phyloP scores from a whole-genome alignment of 2,329 filamentous ascomycete species.

The Aotearoamyces nothofagi region DNA sequence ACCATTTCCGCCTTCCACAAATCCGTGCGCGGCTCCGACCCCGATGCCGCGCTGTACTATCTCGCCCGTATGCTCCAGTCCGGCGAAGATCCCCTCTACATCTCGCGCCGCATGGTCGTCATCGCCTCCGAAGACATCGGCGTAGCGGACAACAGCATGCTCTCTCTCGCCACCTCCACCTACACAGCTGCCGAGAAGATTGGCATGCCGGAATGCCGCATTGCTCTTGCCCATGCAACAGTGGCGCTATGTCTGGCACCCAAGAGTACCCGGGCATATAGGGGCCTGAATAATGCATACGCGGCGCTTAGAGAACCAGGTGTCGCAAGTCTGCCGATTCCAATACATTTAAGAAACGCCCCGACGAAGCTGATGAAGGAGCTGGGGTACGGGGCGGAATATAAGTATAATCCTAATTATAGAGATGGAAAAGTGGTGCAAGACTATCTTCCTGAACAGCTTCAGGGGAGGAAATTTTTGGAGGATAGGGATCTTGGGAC shows the following conservation, averaged over 20 bases:
- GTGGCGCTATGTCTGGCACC: slow-evolving; percentile 67
- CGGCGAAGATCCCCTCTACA: slow-evolving; percentile 83
- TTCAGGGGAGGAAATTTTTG: slow-evolving; percentile 59
- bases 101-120: slow-evolving; percentile 85
- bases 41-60: slow-evolving; percentile 87
- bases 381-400: slow-evolving; percentile 75
- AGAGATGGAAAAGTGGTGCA: slow-evolving; percentile 67
- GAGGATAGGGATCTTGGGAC: slow-evolving; percentile 69
- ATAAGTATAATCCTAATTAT: slow-evolving; percentile 95
- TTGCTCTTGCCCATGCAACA: slow-evolving; percentile 76
- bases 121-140: slow-evolving; percentile 92
- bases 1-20: slow-evolving; percentile 97
- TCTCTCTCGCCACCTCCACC: slow-evolving; percentile 71
- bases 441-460: slow-evolving; percentile 72
- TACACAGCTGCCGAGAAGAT: slow-evolving; percentile 86
- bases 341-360: slow-evolving; percentile 79
- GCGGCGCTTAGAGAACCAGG: slow-evolving; percentile 71
- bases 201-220: slow-evolving; percentile 87
- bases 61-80: slow-evolving; percentile 90
- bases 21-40: slow-evolving; percentile 71
- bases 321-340: slow-evolving; percentile 66
- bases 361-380: slow-evolving; percentile 90
- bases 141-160: slow-evolving; percentile 70
- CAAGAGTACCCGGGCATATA: slow-evolving; percentile 79
- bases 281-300: slow-evolving; percentile 67